Evolutionary conservation across 495 filamentous ascomycete species (phyloP).

Genomic region (Penicillium chermesinum): DNA sequence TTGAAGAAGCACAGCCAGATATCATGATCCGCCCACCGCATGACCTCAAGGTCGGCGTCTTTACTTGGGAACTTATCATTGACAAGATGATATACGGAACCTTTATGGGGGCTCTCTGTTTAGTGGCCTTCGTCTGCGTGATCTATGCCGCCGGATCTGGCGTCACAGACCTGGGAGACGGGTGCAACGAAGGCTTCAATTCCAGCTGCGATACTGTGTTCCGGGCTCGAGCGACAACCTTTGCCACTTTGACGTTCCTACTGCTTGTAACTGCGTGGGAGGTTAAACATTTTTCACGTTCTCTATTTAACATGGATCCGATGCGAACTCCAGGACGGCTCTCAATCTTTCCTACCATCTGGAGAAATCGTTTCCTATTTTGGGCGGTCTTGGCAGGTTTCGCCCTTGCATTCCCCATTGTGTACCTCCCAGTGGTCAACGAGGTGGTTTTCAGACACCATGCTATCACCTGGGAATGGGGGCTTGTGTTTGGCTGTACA

Average conservation of each 20-base stretch:
- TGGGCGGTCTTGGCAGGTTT: constrained; percentile 65
- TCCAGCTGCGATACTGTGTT: constrained; percentile 58
- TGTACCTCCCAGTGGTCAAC: constrained; percentile 70
- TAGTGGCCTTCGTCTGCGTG: constrained; percentile 64
- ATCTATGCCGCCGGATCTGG: constrained; percentile 59
- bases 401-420: constrained; percentile 62
- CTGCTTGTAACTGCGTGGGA: constrained; percentile 72
- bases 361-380: constrained; percentile 69
- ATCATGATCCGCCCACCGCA: constrained; percentile 70
- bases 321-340: constrained; percentile 36
- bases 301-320: constrained; percentile 63
- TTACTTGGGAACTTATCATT: constrained; percentile 62
- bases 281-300: constrained; percentile 65
- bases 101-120: constrained; percentile 61
- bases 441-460: constrained; percentile 67
- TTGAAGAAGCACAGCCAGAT: constrained; percentile 60
- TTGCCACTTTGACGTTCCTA: constrained; percentile 69
- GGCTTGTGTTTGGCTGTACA: constrained; percentile 52
- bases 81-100: constrained; percentile 73
- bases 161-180: constrained; percentile 52
- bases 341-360: constrained; percentile 59
- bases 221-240: constrained; percentile 71
- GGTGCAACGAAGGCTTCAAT: constrained; percentile 60
- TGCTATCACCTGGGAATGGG: constrained; percentile 73
- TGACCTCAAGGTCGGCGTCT: constrained; percentile 60